Conservation (phyloP, 495 filamentous ascomycete species). For the Penicillium pulvis region DNA sequence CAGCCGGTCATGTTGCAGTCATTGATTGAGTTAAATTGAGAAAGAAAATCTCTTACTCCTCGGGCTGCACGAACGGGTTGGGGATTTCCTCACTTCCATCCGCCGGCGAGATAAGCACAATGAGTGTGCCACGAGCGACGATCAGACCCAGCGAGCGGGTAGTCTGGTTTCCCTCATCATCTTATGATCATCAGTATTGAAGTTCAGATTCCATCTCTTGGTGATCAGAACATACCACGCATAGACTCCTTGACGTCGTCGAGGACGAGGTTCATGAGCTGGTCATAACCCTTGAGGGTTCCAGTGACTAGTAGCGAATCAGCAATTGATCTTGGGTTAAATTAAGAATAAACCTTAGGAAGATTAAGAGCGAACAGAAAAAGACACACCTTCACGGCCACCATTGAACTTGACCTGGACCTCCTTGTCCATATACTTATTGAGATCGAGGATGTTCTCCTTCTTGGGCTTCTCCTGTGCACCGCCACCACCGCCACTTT, state of each 20-base stretch:
- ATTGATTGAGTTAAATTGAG: not conserved
- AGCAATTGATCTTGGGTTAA: constrained; percentile 11
- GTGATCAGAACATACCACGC: constrained; percentile 59
- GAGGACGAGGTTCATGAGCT: constrained; percentile 95
- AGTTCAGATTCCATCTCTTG: not conserved
- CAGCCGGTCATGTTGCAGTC: not conserved
- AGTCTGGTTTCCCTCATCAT: constrained; percentile 88
- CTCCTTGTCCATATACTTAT: constrained; percentile 94
- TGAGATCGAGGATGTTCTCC: constrained; percentile 94
- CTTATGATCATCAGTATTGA: constrained; percentile 38
- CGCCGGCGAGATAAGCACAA: constrained; percentile 87
- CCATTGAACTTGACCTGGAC: constrained; percentile 96
- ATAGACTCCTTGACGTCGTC: constrained; percentile 91
- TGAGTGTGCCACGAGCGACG: constrained; percentile 87
- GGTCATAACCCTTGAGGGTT: constrained; percentile 90
- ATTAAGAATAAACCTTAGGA: not conserved
- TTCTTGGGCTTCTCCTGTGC: constrained; percentile 83
- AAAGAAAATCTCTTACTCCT: constrained; percentile 46
- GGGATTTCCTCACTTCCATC: constrained; percentile 95
- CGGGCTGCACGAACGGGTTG: constrained; percentile 82
- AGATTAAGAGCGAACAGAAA: not conserved
- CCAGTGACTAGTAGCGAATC: constrained; percentile 65
- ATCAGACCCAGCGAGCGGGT: constrained; percentile 85
- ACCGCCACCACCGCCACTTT: constrained; percentile 53
- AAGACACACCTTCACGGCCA: constrained; percentile 77